Evolutionary conservation across 2,329 filamentous ascomycete species (phyloP).

Genomic region (Aspergillus phoenicis): DNA sequence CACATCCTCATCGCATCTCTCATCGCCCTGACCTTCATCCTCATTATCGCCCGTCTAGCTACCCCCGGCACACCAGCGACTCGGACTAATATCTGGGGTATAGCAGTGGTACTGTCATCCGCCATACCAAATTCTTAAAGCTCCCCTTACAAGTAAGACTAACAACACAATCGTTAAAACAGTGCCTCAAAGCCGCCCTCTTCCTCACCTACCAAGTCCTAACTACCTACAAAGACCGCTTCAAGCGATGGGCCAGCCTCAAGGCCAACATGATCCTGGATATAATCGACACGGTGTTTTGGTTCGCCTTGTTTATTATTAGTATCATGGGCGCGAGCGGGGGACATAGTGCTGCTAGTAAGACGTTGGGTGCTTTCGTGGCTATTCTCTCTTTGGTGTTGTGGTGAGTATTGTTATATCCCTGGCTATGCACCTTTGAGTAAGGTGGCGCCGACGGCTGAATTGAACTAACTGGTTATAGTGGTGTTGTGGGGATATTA

Average conservation of each 20-base stretch:
- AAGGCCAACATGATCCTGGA: slow-evolving; percentile 27
- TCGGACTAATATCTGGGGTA: slow-evolving; percentile 27
- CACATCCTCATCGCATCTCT: slow-evolving; percentile 18
- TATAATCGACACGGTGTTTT: slow-evolving; percentile 30
- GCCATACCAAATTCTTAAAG: not conserved
- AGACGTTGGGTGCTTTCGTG: slow-evolving; percentile 24
- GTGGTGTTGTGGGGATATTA: slow-evolving; percentile 15
- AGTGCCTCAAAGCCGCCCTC: slow-evolving; percentile 28
- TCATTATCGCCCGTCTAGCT: slow-evolving; percentile 25
- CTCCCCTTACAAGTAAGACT: not conserved
- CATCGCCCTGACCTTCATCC: slow-evolving; percentile 19
- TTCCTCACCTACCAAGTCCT: slow-evolving; percentile 28
- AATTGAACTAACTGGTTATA: not conserved
- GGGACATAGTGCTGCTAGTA: slow-evolving; percentile 17
- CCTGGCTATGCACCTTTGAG: no score
- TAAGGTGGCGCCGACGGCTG: no score
- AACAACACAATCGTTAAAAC: not conserved
- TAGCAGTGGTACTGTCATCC: slow-evolving; percentile 17
- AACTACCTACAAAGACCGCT: slow-evolving; percentile 19
- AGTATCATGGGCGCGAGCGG: slow-evolving; percentile 21
- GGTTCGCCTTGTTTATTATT: slow-evolving; percentile 29
- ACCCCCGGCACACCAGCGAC: slow-evolving; percentile 20
- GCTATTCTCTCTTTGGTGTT: slow-evolving; percentile 18
- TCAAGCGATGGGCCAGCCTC: slow-evolving; percentile 27
- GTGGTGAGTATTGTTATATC: slow-evolving; percentile 15